These are phyloP conservation scores for Pogostemon cablin DNA, from an alignment of 257 asterid species.

Conservation along the genomic window DNA sequence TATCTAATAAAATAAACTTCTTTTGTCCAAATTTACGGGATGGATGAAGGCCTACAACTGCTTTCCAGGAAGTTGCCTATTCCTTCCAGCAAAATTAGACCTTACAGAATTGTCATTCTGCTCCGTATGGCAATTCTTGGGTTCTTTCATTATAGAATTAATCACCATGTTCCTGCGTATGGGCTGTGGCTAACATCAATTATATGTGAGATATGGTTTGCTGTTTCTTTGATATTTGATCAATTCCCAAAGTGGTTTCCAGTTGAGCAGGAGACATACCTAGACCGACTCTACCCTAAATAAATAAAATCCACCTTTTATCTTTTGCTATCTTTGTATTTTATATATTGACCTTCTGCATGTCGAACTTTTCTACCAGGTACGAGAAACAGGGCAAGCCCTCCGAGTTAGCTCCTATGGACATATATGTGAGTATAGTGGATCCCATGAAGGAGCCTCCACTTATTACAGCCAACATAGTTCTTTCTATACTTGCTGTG, in stretches of 20 bases:
- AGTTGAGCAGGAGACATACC: conserved; percentile 84
- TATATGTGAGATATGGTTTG: conserved; percentile 96
- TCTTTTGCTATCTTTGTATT: conserved; percentile 2
- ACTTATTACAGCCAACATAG: conserved; percentile 94
- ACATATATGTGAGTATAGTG: conserved; percentile 91
- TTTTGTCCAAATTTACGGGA: conserved; percentile 48
- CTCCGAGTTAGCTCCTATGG: conserved; percentile 81
- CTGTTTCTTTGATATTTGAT: conserved; percentile 90
- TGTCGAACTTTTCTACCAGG: conserved; percentile 47
- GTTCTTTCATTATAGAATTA: conserved; percentile 88
- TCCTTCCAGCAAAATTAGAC: conserved; percentile 90
- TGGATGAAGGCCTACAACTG: conserved; percentile 98
- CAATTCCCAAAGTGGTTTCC: conserved; percentile 97
- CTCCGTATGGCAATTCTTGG: conserved; percentile 80
- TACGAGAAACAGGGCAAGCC: conserved; percentile 96
- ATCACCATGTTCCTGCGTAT: conserved; percentile 88
- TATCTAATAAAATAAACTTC: conserved; percentile 7
- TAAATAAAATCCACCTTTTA: neutral
- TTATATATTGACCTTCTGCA: conserved; percentile 23
- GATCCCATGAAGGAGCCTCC: conserved; percentile 98
- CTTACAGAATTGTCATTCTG: conserved; percentile 82
- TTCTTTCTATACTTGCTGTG: conserved; percentile 83
- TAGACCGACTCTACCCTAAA: conserved; percentile 58
- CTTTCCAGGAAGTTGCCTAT: conserved; percentile 88
- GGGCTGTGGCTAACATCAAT: conserved; percentile 93